Conservation (phyloP, 306 rosid genomes). For the Hylodesmum podocarpum region DNA sequence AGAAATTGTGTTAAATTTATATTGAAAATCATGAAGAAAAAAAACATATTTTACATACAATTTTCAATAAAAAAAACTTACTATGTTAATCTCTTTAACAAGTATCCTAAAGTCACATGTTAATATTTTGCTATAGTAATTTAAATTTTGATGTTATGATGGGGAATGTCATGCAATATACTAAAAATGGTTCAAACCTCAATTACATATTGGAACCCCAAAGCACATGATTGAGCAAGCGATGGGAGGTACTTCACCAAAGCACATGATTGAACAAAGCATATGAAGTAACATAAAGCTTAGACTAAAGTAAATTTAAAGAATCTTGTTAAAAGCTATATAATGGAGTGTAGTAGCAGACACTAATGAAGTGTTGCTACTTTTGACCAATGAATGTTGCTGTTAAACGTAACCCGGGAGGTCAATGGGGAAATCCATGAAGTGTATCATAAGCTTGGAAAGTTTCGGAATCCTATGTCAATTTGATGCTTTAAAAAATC, state of each 20-base stretch:
- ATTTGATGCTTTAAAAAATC: conserved; percentile 18
- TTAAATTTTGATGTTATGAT: conserved; percentile 7
- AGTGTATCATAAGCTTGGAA: conserved; percentile 45
- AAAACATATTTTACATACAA: no score
- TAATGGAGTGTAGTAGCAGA: conserved; percentile 95
- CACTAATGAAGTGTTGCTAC: conserved; percentile 69
- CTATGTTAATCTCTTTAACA: no score
- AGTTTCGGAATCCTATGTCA: conserved; percentile 90
- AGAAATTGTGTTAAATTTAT: no score
- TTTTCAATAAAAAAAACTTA: no score
- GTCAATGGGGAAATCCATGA: conserved; percentile 67
- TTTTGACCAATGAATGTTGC: conserved; percentile 63
- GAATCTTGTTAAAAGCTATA: conserved; percentile 88
- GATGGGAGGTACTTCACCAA: conserved; percentile 44
- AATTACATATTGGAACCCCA: conserved; percentile 31
- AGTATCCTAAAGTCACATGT: no score
- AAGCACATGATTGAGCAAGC: conserved; percentile 60
- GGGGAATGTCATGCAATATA: conserved; percentile 29
- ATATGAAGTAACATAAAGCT: conserved; percentile 86
- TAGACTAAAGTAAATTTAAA: conserved; percentile 70
- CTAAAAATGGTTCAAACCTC: conserved; percentile 27
- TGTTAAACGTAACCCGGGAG: conserved; percentile 41
- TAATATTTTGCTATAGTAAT: background rate
- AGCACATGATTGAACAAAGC: conserved; percentile 50
- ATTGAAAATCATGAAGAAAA: no score